Evolutionary conservation across 768 basidiomycete genomes (phyloP).

Genomic region (Terana coerulea): DNA sequence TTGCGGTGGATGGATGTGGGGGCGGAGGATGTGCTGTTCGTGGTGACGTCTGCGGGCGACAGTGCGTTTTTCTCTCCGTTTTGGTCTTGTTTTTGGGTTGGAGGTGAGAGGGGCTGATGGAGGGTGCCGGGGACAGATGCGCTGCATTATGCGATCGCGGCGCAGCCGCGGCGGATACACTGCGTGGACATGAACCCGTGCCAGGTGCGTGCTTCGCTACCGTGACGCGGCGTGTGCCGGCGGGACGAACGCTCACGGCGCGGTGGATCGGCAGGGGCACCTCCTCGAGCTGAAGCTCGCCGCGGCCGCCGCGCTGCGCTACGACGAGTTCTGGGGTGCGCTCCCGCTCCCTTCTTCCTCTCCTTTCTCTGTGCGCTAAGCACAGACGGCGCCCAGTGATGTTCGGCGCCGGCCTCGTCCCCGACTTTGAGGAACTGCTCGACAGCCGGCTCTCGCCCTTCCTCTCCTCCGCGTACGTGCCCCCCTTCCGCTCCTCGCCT

Average conservation of each 20-base stretch:
- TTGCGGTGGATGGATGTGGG: constrained; percentile 59
- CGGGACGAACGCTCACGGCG: background rate
- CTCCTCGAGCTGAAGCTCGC: constrained; percentile 78
- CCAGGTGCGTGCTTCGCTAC: constrained; percentile 21
- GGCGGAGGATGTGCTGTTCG: constrained; percentile 60
- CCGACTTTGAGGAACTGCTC: constrained; percentile 55
- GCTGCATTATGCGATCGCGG: constrained; percentile 72
- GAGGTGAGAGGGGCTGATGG: background rate
- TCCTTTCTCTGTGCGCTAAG: background rate
- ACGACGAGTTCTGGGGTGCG: constrained; percentile 51
- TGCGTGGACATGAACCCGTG: constrained; percentile 74
- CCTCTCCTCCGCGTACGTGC: constrained; percentile 47
- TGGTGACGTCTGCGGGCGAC: constrained; percentile 77
- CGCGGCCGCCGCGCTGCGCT: constrained; percentile 50
- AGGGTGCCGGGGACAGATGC: constrained; percentile 36
- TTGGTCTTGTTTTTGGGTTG: background rate
- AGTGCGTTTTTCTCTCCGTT: constrained; percentile 28
- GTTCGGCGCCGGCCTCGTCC: constrained; percentile 63
- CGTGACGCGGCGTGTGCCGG: background rate
- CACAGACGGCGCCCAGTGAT: constrained; percentile 31
- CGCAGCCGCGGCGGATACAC: constrained; percentile 58
- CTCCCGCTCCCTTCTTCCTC: background rate
- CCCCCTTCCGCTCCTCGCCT: background rate
- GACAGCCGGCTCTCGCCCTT: constrained; percentile 60
- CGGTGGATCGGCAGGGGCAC: constrained; percentile 64